Evolutionary conservation across 1,139 yeast genomes (phyloP), one percentile per base, ranked within the genome.

Genomic region (Debaryomyces robertsiae): DNA sequence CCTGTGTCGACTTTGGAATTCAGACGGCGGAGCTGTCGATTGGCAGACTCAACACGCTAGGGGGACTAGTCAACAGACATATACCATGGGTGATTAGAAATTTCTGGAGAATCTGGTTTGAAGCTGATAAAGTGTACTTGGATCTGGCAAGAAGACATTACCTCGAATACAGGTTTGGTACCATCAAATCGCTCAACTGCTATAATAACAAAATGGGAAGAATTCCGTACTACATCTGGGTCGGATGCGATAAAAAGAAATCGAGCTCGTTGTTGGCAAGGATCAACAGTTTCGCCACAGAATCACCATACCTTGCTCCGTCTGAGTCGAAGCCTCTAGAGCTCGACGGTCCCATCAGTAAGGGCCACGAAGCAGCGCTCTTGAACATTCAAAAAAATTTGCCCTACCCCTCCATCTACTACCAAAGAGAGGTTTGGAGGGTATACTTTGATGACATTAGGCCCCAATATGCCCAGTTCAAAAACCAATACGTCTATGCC

Each of bases 81-180:
- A 82, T 80, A 47, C 83, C 89, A 29, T 86, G 94, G 94, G 49
- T 83, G 41, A 73, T 79, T 41, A 72, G 95, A 58, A 84, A 87
- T 32, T 86, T 86, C 58, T 86, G 95, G 95, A 75, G 90, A 57
- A 69, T 83, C 41, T 86, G 95, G 95, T 86, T 86, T 61, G 95
- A 86, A 62, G 84, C 85, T 42, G 95, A 86, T 61, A 77, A 83
- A 49, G 95, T 86, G 3, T 84, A 80, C 53, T 73, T 86, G 52
- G 95, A 86, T 57, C 82, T 90, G 29, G 75, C 90, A 5, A 79
- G 95, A 65, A 79, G 95, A 65, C 89, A 84, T 56, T 86, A 85
- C 61, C 73, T 86, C 55, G 95, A 86, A 61, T 85, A 86, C 63
- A 77, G 79, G 52, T 85, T 85, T 54, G 94, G 94, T 32, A 86